Percentiles rank a stretch among this genome's conserved stretches.
Conservation (phyloP, 768 basidiomycete species). For the Termitomyces sp. region DNA sequence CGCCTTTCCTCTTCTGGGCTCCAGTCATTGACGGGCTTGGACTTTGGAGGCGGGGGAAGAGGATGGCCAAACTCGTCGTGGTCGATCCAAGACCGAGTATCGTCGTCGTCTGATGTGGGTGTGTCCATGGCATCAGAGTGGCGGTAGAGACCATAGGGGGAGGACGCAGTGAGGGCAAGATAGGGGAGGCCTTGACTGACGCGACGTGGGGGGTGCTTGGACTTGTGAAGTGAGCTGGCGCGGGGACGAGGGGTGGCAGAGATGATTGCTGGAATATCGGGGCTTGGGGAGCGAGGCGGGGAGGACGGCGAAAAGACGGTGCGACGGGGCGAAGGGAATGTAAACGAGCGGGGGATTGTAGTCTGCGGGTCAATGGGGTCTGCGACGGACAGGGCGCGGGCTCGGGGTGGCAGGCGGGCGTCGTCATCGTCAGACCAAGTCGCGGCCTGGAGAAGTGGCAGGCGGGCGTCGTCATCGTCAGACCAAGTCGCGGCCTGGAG, state of each 20-base stretch:
- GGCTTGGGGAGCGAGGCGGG: slow-evolving; percentile 15
- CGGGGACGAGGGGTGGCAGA: slow-evolving; percentile 19
- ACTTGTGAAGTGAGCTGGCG: not conserved
- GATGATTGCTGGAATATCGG: slow-evolving; percentile 22
- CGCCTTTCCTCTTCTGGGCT: slow-evolving; percentile 15
- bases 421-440: slow-evolving; percentile 15
- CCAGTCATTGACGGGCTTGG: not conserved
- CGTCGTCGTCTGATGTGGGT: slow-evolving; percentile 12
- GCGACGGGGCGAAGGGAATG: slow-evolving; percentile 53
- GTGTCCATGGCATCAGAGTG: not conserved
- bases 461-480: slow-evolving; percentile 4
- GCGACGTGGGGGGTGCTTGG: not conserved
- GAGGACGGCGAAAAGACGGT: slow-evolving; percentile 25
- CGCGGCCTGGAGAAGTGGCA: slow-evolving; percentile 19
- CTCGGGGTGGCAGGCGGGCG: not conserved
- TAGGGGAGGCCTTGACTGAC: not conserved
- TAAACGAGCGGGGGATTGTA: slow-evolving; percentile 29
- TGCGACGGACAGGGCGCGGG: not conserved
- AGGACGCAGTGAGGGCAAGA: not conserved
- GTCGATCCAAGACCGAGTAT: slow-evolving; percentile 19
- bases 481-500: slow-evolving; percentile 19
- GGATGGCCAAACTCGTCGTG: slow-evolving; percentile 17
- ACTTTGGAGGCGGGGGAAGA: not conserved
- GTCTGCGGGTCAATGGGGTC: not conserved
- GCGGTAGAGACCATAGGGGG: not conserved